Evolutionary conservation across 441 rosid genomes (phyloP), one percentile per base, ranked within the genome.

Genomic region (Isatis lusitanica): DNA sequence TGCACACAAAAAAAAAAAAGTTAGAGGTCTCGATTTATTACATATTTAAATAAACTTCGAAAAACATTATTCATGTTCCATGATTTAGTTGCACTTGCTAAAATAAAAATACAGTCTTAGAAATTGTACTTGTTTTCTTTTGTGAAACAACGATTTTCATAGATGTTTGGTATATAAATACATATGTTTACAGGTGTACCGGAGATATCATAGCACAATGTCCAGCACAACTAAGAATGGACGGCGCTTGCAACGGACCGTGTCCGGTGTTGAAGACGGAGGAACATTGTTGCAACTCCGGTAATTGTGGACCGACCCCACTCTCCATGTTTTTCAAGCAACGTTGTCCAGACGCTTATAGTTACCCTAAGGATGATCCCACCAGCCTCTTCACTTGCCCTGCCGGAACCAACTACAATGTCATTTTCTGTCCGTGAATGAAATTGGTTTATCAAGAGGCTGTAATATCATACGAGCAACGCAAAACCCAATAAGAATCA

Each of bases 331-430:
- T 80, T 67, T 86, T 88, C 63, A 86, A 88, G 43, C 9, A 74
- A 0, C 79, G 85, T 59, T 88, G 88, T 53, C 86, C 84, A 0
- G 70, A 85, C 36, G 81, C 84, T 48, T 86, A 84, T n/a, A 88
- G 85, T 60, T 86, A 84, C 55, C 92, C 87, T 24, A 71, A 79
- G 38, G 90, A 88, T 61, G 88, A 79, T 56, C 78, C 77, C 1
- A 67, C 82, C 44, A 83, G 85, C 42, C 53, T 77, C 0, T 87
- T 85, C 66, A 81, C 87, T 47, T 75, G 88, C 52, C 83, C 85
- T 0, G 15, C 69, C 0, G 88, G 85, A 21, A 85, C 83, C 46
- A 60, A 86, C 58, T 88, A 83, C 9, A 74, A 43, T 56, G 88
- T 83, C 18, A 75, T 84, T 30, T 88, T 85, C 68, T 88, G 90